Evolutionary conservation across 108 stramenopile species (phyloP).

Genomic region (Cyclotella kingstonii): DNA sequence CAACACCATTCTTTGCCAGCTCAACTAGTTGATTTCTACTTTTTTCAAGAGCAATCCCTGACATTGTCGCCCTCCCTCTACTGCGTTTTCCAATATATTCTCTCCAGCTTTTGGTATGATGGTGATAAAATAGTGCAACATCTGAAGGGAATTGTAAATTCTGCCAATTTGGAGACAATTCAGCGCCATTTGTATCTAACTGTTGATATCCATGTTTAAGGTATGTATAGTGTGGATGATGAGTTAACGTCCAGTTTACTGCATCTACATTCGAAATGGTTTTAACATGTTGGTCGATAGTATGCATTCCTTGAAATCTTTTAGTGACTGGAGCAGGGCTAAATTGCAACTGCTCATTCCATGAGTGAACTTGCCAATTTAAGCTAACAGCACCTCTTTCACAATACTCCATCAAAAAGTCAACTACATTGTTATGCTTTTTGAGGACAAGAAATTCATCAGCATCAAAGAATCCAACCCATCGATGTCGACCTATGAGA

Average conservation of each 20-base stretch:
- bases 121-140: constrained; percentile 34
- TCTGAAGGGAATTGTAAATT: constrained; percentile 17
- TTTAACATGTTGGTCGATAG: constrained; percentile 33
- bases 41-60: constrained; percentile 3
- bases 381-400: constrained; percentile 10
- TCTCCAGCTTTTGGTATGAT: constrained; percentile 17
- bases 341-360: constrained; percentile 24
- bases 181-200: constrained; percentile 27
- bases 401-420: constrained; percentile 15
- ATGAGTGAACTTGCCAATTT: constrained; percentile 29
- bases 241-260: background rate
- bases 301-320: constrained; percentile 31
- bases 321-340: constrained; percentile 33
- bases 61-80: constrained; percentile 13
- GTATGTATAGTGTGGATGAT: constrained; percentile 10
- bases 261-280: constrained; percentile 20
- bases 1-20: constrained; percentile 2
- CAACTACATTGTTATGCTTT: constrained; percentile 13
- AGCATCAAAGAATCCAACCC: constrained; percentile 40
- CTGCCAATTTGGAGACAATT: constrained; percentile 7
- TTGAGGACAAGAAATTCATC: constrained; percentile 43
- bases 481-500: constrained; percentile 9
- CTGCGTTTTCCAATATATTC: constrained; percentile 14
- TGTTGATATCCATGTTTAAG: constrained; percentile 4
- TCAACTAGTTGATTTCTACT: constrained; percentile 1